Base-by-base conservation (phyloP, 345 rosid species). In the Gossypium australe region DNA sequence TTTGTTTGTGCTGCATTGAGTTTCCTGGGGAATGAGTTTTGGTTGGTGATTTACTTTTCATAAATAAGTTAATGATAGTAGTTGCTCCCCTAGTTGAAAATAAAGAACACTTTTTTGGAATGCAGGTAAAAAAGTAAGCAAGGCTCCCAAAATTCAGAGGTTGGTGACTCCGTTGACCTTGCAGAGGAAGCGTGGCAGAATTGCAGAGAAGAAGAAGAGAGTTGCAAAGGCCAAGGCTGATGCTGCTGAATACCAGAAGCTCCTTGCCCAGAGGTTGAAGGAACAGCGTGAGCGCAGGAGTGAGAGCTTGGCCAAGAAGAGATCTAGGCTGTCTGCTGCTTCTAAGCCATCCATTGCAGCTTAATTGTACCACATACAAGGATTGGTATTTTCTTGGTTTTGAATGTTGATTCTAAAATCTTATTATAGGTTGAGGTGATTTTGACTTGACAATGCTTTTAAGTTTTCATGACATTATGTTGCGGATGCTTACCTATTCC, bases 111-210 rank as follows among this genome's bases (percentile, higher is more conserved):
- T 43, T 72, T 41, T 13, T 9, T 72, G 38, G 29, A 14, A 22
- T 60, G 38, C 87, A 91, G 97, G 97, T 45, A 91, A 91, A 90
- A 77, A 86, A 78, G 93, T 82, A 4, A 93, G 95, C 81, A 93
- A 91, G 79, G 97, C 97, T 49, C 98, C 97, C 0, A 91, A 91
- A 34, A 91, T 91, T 74, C 98, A 91, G 92, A 87, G 98, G 85
- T 79, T 93, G 75, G 94, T 91, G 52, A 93, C 94, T n/a, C 97
- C 98, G 11, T 48, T 91, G 88, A 91, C 94, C 6, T 82, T 93
- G 78, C 98, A 91, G 77, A 87, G 95, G 90, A 93, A 93, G 90
- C 86, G 94, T 0, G 77, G 86, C 0, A 91, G 97, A 85, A 83
- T 89, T 78, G 79, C 94, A 7, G 92, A 89, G 53, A 93, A 93